A percentile compares a stretch with the other conserved stretches of the same genome.
Evolutionary conservation across 2,329 filamentous ascomycete genomes (phyloP).

Genomic region (Penicillium sumatraense): DNA sequence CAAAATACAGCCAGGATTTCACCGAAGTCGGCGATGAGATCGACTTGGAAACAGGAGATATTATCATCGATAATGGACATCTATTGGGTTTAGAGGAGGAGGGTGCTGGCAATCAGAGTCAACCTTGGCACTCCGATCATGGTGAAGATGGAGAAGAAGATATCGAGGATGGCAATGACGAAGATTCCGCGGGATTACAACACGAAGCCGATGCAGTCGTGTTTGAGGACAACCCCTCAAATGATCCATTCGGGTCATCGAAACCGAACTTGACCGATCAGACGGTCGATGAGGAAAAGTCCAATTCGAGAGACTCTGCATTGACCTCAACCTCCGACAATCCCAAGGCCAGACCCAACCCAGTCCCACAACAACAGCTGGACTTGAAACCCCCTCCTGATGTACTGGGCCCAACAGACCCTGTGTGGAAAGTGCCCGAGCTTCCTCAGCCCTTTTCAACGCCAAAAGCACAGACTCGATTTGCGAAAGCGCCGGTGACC

Average conservation of each 20-base stretch:
- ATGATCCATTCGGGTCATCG: not conserved
- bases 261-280: not conserved
- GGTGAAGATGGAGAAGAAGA: conserved; percentile 12
- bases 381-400: conserved; percentile 5
- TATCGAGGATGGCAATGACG: conserved; percentile 1
- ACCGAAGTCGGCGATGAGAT: conserved; percentile 86
- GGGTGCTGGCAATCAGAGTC: conserved; percentile 47
- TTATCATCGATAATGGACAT: conserved; percentile 92
- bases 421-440: conserved; percentile 27
- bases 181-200: not conserved
- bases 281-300: not conserved
- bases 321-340: conserved; percentile 7
- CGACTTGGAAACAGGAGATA: conserved; percentile 76
- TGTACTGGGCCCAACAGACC: conserved; percentile 15
- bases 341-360: conserved; percentile 10
- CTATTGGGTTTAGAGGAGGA: conserved; percentile 66
- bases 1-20: conserved; percentile 85
- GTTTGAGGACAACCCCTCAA: not conserved
- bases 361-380: conserved; percentile 4
- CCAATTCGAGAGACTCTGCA: not conserved
- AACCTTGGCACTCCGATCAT: conserved; percentile 25
- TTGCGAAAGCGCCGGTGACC: conserved; percentile 11
- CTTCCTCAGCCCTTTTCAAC: conserved; percentile 23
- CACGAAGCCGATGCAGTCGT: conserved; percentile 4
- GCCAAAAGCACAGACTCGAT: conserved; percentile 18